Conservation (phyloP, 176 grass and related monocot genomes). For the Avena eriantha region DNA sequence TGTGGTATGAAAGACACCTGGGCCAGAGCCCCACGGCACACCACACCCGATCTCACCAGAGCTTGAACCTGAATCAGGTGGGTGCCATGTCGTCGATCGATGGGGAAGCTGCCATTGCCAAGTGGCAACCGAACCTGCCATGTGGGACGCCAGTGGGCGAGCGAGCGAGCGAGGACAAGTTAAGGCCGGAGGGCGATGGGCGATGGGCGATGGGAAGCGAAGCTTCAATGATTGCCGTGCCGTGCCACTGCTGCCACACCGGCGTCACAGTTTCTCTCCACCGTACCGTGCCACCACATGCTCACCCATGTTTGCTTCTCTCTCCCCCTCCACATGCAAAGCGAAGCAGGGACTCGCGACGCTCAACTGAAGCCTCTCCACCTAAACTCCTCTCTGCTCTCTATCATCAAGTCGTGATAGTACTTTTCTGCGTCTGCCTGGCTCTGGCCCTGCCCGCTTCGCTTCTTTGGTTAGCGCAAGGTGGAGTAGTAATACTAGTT, state of each 20-base stretch:
- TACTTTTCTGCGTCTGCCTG: too few species aligned
- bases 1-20: background rate
- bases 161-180: background rate
- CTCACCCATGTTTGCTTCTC: background rate
- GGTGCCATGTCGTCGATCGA: background rate
- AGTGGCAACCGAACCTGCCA: background rate
- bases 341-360: too few species aligned
- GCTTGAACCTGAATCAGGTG: background rate
- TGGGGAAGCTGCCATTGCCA: background rate
- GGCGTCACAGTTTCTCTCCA: background rate
- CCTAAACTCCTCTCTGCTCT: too few species aligned
- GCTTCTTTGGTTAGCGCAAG: too few species aligned
- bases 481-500: too few species aligned
- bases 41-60: background rate
- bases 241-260: too few species aligned
- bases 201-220: background rate
- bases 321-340: too few species aligned
- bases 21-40: background rate
- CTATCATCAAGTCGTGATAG: too few species aligned
- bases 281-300: background rate
- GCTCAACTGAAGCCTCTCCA: too few species aligned
- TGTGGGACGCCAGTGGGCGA: background rate
- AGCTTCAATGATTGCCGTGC: slow-evolving; percentile 18
- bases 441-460: too few species aligned
- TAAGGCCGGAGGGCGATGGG: background rate